Evolutionary conservation across 2,329 filamentous ascomycete genomes (phyloP).

Genomic region (Drechslera avenae): DNA sequence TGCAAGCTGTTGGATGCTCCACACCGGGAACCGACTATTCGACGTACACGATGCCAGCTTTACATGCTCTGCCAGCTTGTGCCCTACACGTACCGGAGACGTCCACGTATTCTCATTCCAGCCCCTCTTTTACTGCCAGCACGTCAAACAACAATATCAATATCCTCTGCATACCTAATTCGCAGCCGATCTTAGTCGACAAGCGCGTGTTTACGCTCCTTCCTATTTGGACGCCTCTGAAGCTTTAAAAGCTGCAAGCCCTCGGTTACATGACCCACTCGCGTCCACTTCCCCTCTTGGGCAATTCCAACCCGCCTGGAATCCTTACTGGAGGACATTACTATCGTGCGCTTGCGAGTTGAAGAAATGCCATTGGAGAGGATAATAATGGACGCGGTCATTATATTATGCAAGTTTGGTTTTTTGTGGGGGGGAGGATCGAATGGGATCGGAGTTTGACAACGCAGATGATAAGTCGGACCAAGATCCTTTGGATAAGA

Average conservation of each 20-base stretch:
- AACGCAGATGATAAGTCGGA: too few species aligned
- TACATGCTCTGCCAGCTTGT: too few species aligned
- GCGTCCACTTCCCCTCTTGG: constrained; percentile 37
- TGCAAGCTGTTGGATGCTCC: too few species aligned
- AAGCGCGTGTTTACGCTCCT: constrained; percentile 48
- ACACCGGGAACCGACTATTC: too few species aligned
- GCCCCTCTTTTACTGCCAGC: background rate
- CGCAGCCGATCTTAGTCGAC: constrained; percentile 45
- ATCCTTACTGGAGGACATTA: constrained; percentile 45
- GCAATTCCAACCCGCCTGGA: constrained; percentile 28
- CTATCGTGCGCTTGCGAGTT: constrained; percentile 40
- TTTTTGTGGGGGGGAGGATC: too few species aligned
- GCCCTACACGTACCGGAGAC: too few species aligned
- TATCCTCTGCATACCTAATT: constrained; percentile 29
- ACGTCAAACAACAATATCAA: background rate
- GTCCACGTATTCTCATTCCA: background rate
- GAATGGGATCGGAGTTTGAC: too few species aligned
- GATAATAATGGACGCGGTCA: constrained; percentile 50
- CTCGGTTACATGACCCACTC: constrained; percentile 38
- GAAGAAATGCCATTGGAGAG: constrained; percentile 44
- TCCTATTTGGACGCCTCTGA: constrained; percentile 32
- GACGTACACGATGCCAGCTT: too few species aligned
- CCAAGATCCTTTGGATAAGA: too few species aligned
- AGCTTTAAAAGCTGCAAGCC: constrained; percentile 33
- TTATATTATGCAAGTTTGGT: constrained; percentile 34